Evolutionary conservation across 352 stramenopile genomes (phyloP).

Genomic region (Globisporangium okanoganense): DNA sequence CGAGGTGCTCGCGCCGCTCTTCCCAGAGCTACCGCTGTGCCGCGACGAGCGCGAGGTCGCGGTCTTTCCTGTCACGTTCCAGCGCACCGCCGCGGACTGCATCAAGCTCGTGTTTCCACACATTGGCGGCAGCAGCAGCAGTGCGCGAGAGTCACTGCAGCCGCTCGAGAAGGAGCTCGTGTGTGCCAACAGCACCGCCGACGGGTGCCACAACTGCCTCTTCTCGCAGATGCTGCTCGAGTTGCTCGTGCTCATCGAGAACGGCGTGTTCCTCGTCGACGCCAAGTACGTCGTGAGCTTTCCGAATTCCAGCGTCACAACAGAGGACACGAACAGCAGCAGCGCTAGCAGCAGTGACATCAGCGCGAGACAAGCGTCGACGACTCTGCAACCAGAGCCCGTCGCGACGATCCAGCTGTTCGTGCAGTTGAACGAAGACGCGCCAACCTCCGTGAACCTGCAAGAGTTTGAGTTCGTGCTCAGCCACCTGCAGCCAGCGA

Average conservation of each 20-base stretch:
- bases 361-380: no score
- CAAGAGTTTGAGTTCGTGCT: conserved; percentile 60
- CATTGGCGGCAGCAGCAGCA: neutral
- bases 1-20: conserved; percentile 15
- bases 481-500: conserved; percentile 46
- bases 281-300: conserved; percentile 41
- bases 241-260: conserved; percentile 44
- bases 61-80: conserved; percentile 22
- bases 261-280: conserved; percentile 28
- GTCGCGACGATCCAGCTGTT: conserved; percentile 52
- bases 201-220: conserved; percentile 35
- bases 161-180: conserved; percentile 32
- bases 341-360: neutral
- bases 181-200: conserved; percentile 38
- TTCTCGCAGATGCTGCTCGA: conserved; percentile 43
- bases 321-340: neutral
- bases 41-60: neutral
- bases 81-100: conserved; percentile 24
- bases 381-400: neutral
- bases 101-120: conserved; percentile 32
- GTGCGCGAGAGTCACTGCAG: neutral
- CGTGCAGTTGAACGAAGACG: conserved; percentile 36
- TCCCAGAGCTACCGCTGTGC: conserved; percentile 3
- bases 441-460: conserved; percentile 18
- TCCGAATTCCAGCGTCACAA: conserved; percentile 1